phyloP scores from a whole-genome alignment of 2,329 filamentous ascomycete species.

The Epichloe sibirici region DNA sequence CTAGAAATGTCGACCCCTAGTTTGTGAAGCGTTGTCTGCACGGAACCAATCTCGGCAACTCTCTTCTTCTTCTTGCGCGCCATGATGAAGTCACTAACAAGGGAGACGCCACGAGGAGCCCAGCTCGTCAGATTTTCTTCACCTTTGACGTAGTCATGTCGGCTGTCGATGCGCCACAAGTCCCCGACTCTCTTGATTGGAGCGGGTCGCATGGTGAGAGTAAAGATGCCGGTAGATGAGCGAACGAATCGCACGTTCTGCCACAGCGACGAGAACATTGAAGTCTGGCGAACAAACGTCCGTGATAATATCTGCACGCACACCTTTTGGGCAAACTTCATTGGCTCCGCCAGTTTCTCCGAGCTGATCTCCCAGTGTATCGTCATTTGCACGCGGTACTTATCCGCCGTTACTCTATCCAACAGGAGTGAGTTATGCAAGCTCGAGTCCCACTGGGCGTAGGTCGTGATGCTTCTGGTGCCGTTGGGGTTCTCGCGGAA shows the following conservation, averaged over 20 bases:
- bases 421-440: conserved; percentile 83
- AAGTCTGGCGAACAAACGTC: conserved; percentile 73
- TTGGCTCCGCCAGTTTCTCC: conserved; percentile 71
- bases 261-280: conserved; percentile 78
- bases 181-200: conserved; percentile 87
- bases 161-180: conserved; percentile 91
- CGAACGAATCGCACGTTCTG: conserved; percentile 76
- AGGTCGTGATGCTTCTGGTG: conserved; percentile 71
- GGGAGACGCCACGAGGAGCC: conserved; percentile 78
- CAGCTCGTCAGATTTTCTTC: conserved; percentile 78
- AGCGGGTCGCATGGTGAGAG: conserved; percentile 71
- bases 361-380: conserved; percentile 79
- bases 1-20: conserved; percentile 37
- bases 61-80: conserved; percentile 63
- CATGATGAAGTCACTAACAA: conserved; percentile 78
- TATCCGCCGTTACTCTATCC: conserved; percentile 88
- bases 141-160: conserved; percentile 90
- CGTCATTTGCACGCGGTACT: conserved; percentile 79
- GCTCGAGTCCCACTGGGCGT: conserved; percentile 96
- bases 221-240: conserved; percentile 78
- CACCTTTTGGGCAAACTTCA: conserved; percentile 73
- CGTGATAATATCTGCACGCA: conserved; percentile 75
- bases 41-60: conserved; percentile 67
- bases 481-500: conserved; percentile 83
- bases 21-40: conserved; percentile 52